Base-by-base conservation (phyloP, 495 filamentous ascomycete species). In the Hypoxylon rickii region DNA sequence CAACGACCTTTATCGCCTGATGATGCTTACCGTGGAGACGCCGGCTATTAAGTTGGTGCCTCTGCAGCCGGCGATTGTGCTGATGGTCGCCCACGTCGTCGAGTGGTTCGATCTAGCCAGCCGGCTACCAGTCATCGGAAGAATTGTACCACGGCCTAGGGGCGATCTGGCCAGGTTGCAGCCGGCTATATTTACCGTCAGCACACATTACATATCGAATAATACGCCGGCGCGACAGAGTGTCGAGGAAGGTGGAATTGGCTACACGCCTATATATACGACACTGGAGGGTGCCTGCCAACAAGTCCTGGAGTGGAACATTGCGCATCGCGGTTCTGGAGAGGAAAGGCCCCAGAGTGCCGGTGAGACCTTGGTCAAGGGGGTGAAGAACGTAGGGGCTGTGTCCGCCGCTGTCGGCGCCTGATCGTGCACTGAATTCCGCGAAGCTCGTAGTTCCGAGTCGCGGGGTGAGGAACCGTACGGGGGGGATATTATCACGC, bases 281-380 rank as follows among this genome's bases (percentile, higher is more conserved):
- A 79, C 76, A 7, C 46, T 84, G 21, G 73, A 82, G 16, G 83
- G 80, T 0, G 65, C 84, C 47, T 80, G 78, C 46, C 76, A 76
- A 61, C 56, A 82, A 51, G 55, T 85, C 16, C 41, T 71, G 38
- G 68, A 77, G 21, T 82, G 79, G 79, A 82, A 83, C 60, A 55
- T 58, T 12, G 60, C 60, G 43, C 51, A 68, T 34, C 26, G 12
- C 12, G 41, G 32, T n/a, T 51, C 40, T n/a, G 15, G 17, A 3
- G 16, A 32, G 2, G 7, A 34, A 13, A 6, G 19, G 15, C 15
- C 37, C 2, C 44, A 42, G 7, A 44, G 11, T 11, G 7, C 38
- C 3, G 22, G 4, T 10, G 39, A 44, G 31, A 50, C 39, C n/a
- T 34, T 49, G 19, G 26, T 33, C 5, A 44, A 44, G 7, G 44